Evolutionary conservation across 768 basidiomycete genomes (phyloP).

Genomic region (Hypsizygus marmoreus): DNA sequence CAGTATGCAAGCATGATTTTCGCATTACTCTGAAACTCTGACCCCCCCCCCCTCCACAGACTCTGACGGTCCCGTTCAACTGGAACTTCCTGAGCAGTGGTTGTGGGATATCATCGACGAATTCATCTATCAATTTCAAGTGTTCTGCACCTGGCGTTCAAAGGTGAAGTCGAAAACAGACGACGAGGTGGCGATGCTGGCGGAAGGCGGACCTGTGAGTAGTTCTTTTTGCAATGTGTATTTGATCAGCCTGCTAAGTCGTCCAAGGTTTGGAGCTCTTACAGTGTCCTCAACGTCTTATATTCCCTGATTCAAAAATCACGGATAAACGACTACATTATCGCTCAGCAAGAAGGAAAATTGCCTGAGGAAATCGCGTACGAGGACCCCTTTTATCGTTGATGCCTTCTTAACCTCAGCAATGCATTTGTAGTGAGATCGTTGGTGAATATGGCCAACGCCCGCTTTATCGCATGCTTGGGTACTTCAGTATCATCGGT

Average conservation of each 20-base stretch:
- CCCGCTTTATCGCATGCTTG: constrained; percentile 91
- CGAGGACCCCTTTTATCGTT: constrained; percentile 29
- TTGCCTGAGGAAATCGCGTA: constrained; percentile 82
- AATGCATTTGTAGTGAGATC: constrained; percentile 60
- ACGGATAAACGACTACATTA: constrained; percentile 90
- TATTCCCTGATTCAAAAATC: constrained; percentile 99
- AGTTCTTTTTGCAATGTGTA: constrained; percentile 1
- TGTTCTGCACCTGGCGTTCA: constrained; percentile 90
- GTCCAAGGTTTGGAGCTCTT: constrained; percentile 90
- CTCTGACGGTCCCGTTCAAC: constrained; percentile 90
- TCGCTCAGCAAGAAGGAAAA: constrained; percentile 80
- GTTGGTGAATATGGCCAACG: constrained; percentile 90
- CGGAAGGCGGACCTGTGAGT: constrained; percentile 68
- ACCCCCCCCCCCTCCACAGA: no score
- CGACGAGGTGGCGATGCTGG: constrained; percentile 84
- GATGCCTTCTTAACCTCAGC: constrained; percentile 5
- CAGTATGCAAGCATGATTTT: no score
- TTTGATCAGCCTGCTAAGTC: neutral
- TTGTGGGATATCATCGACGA: constrained; percentile 98
- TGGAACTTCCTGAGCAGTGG: constrained; percentile 97
- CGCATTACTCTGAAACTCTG: no score
- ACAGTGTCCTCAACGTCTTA: constrained; percentile 96
- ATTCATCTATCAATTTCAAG: constrained; percentile 98
- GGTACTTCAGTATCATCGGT: constrained; percentile 96
- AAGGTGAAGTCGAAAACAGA: constrained; percentile 85